Evolutionary conservation across 2,329 filamentous ascomycete species (phyloP), one percentile per base, ranked within the genome.

Genomic region (Shiraia sp.): DNA sequence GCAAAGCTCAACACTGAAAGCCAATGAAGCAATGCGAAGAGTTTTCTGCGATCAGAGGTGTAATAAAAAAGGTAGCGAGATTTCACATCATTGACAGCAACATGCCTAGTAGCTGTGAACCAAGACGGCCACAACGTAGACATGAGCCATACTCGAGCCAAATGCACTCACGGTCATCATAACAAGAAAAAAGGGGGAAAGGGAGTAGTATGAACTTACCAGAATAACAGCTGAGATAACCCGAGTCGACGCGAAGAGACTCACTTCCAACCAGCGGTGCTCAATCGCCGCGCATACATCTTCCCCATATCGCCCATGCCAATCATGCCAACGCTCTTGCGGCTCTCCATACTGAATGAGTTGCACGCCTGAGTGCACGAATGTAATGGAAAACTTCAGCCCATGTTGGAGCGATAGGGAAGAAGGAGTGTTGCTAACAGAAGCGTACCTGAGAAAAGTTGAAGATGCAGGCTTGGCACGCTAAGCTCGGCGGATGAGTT

Each of bases 141-240:
- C 74, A 75, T 78, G 76, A 73, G 77, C 83, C 83, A 90, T 95
- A 80, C 92, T 97, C 92, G 90, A 97, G 92, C 92, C 92, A 97
- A 97, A 97, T 97, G 92, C 92, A 91, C 92, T 97, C 92, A 92
- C 63, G 90, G 92, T 97, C 92, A 97, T 97, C 92, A 95, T 90
- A 69, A 70, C 72, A 61, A 51, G 23, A 43, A 22, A 36, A 34
- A 42, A 29, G 36, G 35, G 41, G 39, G 31, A 42, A 45, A 36
- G 36, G 45, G 33, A 35, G 51, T 40, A 33, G 35, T 30, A 31
- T 29, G 43, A 63, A 8, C 59, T 60, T 63, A 63, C 61, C 53
- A 64, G 47, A 43, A 34, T 36, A 36, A 54, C 36, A 43, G 31
- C 41, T 31, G 32, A 24, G 28, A 32, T 41, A 32, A 26, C 31